Conservation (phyloP, 23 red algal species). For the Gracilaria caudata region DNA sequence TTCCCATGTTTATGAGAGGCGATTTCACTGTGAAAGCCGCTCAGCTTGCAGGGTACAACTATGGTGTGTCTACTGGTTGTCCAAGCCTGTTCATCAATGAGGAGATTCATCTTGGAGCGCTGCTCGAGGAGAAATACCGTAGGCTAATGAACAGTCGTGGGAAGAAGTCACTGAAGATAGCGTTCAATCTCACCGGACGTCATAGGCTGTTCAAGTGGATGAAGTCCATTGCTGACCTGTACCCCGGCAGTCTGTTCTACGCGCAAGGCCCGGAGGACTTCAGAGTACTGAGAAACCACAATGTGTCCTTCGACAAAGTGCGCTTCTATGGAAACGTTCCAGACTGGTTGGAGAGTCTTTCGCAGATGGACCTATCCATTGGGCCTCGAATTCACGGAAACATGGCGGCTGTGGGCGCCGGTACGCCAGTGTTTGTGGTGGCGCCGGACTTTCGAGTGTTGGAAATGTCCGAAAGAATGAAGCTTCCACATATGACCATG, state of each 20-base stretch:
- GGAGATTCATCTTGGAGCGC: not conserved
- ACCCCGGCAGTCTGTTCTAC: not conserved
- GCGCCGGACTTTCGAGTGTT: constrained; percentile 43
- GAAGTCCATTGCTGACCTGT: not conserved
- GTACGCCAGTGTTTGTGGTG: constrained; percentile 20
- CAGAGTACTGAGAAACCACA: not conserved
- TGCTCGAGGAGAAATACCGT: not conserved
- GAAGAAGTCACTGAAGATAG: constrained; percentile 5
- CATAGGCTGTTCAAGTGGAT: not conserved
- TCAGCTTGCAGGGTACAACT: not conserved
- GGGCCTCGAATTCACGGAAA: constrained; percentile 43
- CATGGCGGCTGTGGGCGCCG: constrained; percentile 26
- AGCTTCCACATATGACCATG: constrained; percentile 31
- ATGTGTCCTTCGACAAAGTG: not conserved
- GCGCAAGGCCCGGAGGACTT: not conserved
- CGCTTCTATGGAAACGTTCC: constrained; percentile 4
- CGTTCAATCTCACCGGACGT: constrained; percentile 15
- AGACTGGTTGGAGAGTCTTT: constrained; percentile 35
- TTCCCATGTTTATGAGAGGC: constrained; percentile 34
- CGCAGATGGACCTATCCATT: constrained; percentile 25
- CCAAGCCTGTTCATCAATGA: constrained; percentile 42
- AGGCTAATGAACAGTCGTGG: not conserved
- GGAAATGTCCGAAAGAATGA: constrained; percentile 32
- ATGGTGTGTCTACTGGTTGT: constrained; percentile 22
- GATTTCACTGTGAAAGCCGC: constrained; percentile 11